phyloP scores from a whole-genome alignment of 768 basidiomycete species.

The Macrocybe gigantea region DNA sequence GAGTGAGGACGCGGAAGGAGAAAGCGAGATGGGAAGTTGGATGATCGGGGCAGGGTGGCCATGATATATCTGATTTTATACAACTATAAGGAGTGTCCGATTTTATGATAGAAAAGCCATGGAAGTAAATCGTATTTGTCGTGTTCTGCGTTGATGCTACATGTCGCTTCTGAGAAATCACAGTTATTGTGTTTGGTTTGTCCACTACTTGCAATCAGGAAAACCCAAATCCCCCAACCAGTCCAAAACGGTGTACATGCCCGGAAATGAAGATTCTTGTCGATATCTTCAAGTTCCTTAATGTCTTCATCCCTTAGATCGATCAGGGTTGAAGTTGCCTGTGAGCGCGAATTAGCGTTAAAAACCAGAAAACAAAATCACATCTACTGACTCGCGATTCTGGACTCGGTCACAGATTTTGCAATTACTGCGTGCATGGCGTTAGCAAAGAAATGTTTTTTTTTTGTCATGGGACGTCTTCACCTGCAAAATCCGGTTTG shows the following conservation, averaged over 20 bases:
- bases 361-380: not conserved
- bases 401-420: constrained; percentile 69
- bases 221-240: constrained; percentile 57
- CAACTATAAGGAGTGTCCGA: too few species aligned
- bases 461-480: constrained; percentile 24
- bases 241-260: constrained; percentile 63
- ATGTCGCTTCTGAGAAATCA: too few species aligned
- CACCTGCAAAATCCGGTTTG: constrained; percentile 31
- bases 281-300: constrained; percentile 47
- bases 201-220: constrained; percentile 39
- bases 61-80: not conserved
- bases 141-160: too few species aligned
- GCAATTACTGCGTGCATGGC: constrained; percentile 42
- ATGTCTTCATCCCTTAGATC: constrained; percentile 61
- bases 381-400: constrained; percentile 44
- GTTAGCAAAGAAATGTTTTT: too few species aligned
- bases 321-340: constrained; percentile 57
- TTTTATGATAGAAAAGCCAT: too few species aligned
- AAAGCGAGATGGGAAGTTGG: constrained; percentile 8
- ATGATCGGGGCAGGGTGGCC: constrained; percentile 14
- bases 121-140: too few species aligned
- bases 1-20: constrained; percentile 24
- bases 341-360: not conserved
- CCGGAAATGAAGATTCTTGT: constrained; percentile 59
- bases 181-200: not conserved